phyloP scores from a whole-genome alignment of 2,329 filamentous ascomycete genomes.

The Cladophialophora yegresii region DNA sequence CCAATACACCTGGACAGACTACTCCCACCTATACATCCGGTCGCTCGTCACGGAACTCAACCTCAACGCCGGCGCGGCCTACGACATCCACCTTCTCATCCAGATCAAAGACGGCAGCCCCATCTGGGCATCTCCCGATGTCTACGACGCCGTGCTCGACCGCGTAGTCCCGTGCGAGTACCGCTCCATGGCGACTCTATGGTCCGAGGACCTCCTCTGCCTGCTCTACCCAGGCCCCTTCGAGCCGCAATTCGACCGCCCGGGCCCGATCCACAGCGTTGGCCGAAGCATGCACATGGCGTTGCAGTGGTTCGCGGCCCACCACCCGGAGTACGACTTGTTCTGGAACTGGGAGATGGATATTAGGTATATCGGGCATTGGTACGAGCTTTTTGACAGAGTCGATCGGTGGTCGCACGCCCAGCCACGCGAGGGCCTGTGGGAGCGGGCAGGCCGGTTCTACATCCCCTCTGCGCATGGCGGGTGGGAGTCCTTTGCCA shows the following conservation, averaged over 20 bases:
- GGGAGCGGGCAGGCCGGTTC: neutral
- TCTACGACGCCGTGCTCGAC: slow-evolving; percentile 1
- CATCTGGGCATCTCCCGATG: neutral
- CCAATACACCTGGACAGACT: neutral
- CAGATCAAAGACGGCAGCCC: slow-evolving; percentile 4
- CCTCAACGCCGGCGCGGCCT: neutral
- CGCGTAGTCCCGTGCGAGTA: neutral
- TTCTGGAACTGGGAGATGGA: slow-evolving; percentile 13
- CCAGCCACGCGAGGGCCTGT: neutral
- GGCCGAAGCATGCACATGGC: slow-evolving; percentile 7
- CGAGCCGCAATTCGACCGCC: slow-evolving; percentile 1
- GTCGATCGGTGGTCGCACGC: neutral
- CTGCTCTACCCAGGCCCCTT: slow-evolving; percentile 5
- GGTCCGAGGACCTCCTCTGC: slow-evolving; percentile 1
- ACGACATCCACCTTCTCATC: slow-evolving; percentile 3
- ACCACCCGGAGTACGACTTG: slow-evolving; percentile 5
- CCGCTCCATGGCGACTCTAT: neutral
- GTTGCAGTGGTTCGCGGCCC: slow-evolving; percentile 4
- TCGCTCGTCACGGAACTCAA: neutral
- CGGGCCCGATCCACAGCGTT: slow-evolving; percentile 1
- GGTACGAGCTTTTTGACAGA: slow-evolving; percentile 4
- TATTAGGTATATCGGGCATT: neutral
- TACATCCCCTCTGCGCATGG: neutral
- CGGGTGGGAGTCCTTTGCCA: neutral
- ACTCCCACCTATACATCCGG: slow-evolving; percentile 3